Conservation (phyloP, 257 asterid species). For the Knoxia roxburghii region DNA sequence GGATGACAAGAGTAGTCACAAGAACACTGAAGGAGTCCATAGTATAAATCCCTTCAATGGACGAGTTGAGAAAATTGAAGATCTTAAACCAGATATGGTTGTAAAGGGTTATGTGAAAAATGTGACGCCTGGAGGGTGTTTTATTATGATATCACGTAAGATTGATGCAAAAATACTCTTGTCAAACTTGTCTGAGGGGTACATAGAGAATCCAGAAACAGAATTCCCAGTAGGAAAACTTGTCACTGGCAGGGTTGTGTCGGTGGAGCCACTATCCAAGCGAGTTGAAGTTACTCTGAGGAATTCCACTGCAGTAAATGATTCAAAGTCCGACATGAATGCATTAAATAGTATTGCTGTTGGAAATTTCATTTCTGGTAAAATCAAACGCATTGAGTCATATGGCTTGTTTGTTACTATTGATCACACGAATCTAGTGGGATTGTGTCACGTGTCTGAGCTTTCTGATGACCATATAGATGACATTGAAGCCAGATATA, state of each 20-base stretch:
- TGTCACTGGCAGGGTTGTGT: slow-evolving; percentile 79
- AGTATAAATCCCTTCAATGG: slow-evolving; percentile 23
- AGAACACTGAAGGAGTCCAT: slow-evolving; percentile 22
- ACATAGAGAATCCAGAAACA: slow-evolving; percentile 59
- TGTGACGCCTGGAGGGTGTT: slow-evolving; percentile 75
- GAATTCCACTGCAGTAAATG: slow-evolving; percentile 42
- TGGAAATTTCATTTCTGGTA: slow-evolving; percentile 75
- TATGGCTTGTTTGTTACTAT: slow-evolving; percentile 81
- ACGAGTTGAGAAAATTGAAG: slow-evolving; percentile 53
- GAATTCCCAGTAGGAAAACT: slow-evolving; percentile 83
- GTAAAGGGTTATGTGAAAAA: slow-evolving; percentile 91
- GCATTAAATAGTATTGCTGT: slow-evolving; percentile 38
- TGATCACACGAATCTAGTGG: slow-evolving; percentile 73
- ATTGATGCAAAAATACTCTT: slow-evolving; percentile 79
- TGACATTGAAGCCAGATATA: slow-evolving; percentile 41
- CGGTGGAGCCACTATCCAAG: slow-evolving; percentile 82
- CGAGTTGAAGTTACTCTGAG: slow-evolving; percentile 83
- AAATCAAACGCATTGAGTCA: slow-evolving; percentile 69
- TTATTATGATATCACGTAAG: slow-evolving; percentile 74
- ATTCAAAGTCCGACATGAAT: slow-evolving; percentile 39
- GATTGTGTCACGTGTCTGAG: slow-evolving; percentile 93
- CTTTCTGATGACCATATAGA: slow-evolving; percentile 69
- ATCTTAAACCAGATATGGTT: slow-evolving; percentile 64
- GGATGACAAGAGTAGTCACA: slow-evolving; percentile 23
- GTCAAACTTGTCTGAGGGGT: slow-evolving; percentile 74